Conservation (phyloP, 495 filamentous ascomycete species). For the Penicillium roqueforti region DNA sequence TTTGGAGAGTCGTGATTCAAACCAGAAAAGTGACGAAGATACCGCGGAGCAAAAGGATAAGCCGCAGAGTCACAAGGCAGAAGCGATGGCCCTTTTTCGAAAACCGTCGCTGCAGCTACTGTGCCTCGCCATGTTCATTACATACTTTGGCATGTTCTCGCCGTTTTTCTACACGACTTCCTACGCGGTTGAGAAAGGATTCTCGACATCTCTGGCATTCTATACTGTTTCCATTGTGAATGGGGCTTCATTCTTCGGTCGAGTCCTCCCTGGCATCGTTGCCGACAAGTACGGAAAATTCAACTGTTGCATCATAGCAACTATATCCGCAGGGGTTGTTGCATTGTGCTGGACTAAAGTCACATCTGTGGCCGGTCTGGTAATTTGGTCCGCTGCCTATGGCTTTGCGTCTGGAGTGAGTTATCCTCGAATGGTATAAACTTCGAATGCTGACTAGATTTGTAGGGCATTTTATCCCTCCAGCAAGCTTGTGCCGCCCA, state of each 20-base stretch:
- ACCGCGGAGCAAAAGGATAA: not conserved
- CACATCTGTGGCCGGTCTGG: slow-evolving; percentile 30
- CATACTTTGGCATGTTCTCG: slow-evolving; percentile 46
- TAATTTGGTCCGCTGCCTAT: slow-evolving; percentile 35
- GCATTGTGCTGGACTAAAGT: slow-evolving; percentile 39
- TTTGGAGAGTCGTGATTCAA: not conserved
- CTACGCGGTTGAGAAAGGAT: slow-evolving; percentile 32
- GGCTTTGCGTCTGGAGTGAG: slow-evolving; percentile 41
- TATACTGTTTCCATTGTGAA: slow-evolving; percentile 49
- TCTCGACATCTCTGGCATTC: slow-evolving; percentile 33
- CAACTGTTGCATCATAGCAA: slow-evolving; percentile 62
- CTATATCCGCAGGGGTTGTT: slow-evolving; percentile 50
- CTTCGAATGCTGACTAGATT: not conserved
- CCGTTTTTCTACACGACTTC: slow-evolving; percentile 44
- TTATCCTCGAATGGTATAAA: not conserved
- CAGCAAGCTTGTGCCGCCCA: slow-evolving; percentile 42
- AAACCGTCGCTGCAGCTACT: slow-evolving; percentile 41
- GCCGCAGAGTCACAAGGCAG: slow-evolving; percentile 6
- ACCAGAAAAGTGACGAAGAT: not conserved
- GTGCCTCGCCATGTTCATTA: slow-evolving; percentile 41
- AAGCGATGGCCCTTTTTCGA: slow-evolving; percentile 21
- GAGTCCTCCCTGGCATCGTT: slow-evolving; percentile 48
- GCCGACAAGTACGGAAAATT: slow-evolving; percentile 68
- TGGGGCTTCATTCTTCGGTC: slow-evolving; percentile 41
- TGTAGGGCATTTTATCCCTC: slow-evolving; percentile 37